phyloP scores from a whole-genome alignment of 345 rosid genomes.

The Populus davidiana region DNA sequence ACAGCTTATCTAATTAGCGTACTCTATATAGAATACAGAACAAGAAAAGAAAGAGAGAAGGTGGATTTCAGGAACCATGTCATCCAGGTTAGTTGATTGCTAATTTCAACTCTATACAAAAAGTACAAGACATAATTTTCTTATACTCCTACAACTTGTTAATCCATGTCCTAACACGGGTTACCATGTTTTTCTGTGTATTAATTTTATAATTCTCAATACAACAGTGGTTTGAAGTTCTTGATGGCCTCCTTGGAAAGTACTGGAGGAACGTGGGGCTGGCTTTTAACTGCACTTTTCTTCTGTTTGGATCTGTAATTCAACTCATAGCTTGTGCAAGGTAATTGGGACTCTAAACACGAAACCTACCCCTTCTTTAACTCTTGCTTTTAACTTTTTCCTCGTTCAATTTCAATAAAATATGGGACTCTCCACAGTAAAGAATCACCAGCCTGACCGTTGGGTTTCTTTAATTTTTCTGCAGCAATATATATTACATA shows the following conservation, averaged over 20 bases:
- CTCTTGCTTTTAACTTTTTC: slow-evolving; percentile 15
- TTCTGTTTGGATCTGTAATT: slow-evolving; percentile 98
- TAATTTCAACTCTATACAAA: not conserved
- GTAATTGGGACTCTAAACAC: slow-evolving; percentile 25
- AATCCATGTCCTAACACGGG: not conserved
- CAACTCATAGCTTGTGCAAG: slow-evolving; percentile 99
- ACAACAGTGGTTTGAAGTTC: slow-evolving; percentile 93
- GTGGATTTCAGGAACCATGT: slow-evolving; percentile 98
- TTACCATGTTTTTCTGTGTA: not conserved
- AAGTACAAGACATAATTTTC: not conserved
- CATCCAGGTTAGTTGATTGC: slow-evolving; percentile 57
- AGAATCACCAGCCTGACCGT: slow-evolving; percentile 10
- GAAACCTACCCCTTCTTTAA: not conserved
- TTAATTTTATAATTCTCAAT: not conserved
- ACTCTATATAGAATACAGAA: slow-evolving; percentile 95
- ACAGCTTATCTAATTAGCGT: slow-evolving; percentile 91
- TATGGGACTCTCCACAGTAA: not conserved
- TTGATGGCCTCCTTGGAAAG: slow-evolving; percentile 95
- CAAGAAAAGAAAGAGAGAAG: slow-evolving; percentile 92
- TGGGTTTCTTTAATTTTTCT: not conserved
- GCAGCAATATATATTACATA: slow-evolving; percentile 98
- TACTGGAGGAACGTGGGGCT: slow-evolving; percentile 99
- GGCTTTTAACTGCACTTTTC: slow-evolving; percentile 98
- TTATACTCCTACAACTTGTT: not conserved
- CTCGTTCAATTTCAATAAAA: not conserved